A percentile compares a stretch with the other conserved stretches of the same genome.
These are phyloP conservation scores for Clavispora santaluciae DNA, from an alignment of 805 yeast genomes.

Conservation along the genomic window DNA sequence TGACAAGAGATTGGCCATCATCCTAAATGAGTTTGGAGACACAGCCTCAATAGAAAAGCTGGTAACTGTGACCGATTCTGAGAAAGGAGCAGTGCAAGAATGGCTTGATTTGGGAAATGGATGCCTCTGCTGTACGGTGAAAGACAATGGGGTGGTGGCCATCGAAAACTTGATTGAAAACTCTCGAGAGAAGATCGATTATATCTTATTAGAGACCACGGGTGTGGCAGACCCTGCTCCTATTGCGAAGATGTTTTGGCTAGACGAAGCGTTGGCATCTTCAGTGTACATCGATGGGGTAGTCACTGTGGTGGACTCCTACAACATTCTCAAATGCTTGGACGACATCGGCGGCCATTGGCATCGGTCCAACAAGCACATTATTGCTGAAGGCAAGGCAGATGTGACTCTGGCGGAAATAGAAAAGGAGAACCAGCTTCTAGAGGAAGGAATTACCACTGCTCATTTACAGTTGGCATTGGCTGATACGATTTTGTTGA, in stretches of 20 bases:
- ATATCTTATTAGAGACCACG: constrained; percentile 89
- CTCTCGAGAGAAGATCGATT: constrained; percentile 72
- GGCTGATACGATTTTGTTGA: constrained; percentile 78
- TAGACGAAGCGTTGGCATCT: constrained; percentile 82
- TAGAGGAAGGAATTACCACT: constrained; percentile 53
- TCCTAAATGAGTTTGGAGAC: constrained; percentile 89
- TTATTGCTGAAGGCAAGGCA: constrained; percentile 18
- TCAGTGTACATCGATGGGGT: constrained; percentile 89
- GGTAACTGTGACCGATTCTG: constrained; percentile 59
- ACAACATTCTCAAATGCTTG: constrained; percentile 59
- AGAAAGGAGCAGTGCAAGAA: constrained; percentile 61
- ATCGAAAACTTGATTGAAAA: constrained; percentile 79
- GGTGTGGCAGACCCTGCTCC: constrained; percentile 99
- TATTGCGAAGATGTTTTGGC: constrained; percentile 95
- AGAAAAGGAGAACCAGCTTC: constrained; percentile 28
- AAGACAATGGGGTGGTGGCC: constrained; percentile 91
- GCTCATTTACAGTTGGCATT: constrained; percentile 88
- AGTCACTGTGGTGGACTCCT: constrained; percentile 77
- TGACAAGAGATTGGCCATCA: constrained; percentile 78
- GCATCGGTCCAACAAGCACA: constrained; percentile 42
- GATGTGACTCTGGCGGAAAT: constrained; percentile 22
- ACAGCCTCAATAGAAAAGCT: constrained; percentile 86
- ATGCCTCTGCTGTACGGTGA: constrained; percentile 93
- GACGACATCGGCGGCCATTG: constrained; percentile 72
- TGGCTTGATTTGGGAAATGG: constrained; percentile 98